Evolutionary conservation across 768 basidiomycete genomes (phyloP).

Genomic region (Podaxis rugospora): DNA sequence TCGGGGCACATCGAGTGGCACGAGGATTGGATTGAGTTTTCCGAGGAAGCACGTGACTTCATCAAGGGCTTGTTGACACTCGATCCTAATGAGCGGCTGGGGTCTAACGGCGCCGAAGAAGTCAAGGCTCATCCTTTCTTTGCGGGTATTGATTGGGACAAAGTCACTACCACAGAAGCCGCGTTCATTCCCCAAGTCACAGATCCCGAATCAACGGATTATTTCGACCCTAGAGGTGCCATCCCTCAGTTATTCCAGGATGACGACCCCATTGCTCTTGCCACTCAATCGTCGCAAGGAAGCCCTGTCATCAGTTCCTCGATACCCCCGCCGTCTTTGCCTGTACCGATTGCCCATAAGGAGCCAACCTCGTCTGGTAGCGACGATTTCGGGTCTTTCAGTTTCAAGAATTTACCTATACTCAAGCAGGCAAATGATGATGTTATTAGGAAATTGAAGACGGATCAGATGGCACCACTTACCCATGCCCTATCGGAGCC

Average conservation of each 20-base stretch:
- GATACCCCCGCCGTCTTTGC: conserved; percentile 37
- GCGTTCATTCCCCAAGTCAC: conserved; percentile 94
- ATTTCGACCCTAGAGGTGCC: conserved; percentile 96
- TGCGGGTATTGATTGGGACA: conserved; percentile 88
- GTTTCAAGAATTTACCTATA: conserved; percentile 94
- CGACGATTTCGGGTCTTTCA: conserved; percentile 97
- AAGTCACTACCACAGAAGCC: conserved; percentile 82
- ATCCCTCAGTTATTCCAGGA: conserved; percentile 89
- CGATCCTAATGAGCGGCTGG: conserved; percentile 77
- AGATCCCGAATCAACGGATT: conserved; percentile 99
- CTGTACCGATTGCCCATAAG: conserved; percentile 36
- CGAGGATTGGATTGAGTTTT: conserved; percentile 86
- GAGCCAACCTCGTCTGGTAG: conserved; percentile 46
- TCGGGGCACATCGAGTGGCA: conserved; percentile 95
- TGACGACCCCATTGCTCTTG: conserved; percentile 62
- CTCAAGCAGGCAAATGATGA: conserved; percentile 99
- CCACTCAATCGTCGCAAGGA: conserved; percentile 46
- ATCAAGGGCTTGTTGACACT: conserved; percentile 82
- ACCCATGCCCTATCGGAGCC: conserved; percentile 71
- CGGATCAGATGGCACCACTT: conserved; percentile 81
- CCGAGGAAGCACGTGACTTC: conserved; percentile 83
- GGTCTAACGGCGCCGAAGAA: conserved; percentile 84
- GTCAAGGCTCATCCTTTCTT: conserved; percentile 93
- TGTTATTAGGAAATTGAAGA: conserved; percentile 91
- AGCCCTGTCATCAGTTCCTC: conserved; percentile 37